phyloP scores from a whole-genome alignment of 495 filamentous ascomycete genomes.

The Annulohypoxylon nitens region DNA sequence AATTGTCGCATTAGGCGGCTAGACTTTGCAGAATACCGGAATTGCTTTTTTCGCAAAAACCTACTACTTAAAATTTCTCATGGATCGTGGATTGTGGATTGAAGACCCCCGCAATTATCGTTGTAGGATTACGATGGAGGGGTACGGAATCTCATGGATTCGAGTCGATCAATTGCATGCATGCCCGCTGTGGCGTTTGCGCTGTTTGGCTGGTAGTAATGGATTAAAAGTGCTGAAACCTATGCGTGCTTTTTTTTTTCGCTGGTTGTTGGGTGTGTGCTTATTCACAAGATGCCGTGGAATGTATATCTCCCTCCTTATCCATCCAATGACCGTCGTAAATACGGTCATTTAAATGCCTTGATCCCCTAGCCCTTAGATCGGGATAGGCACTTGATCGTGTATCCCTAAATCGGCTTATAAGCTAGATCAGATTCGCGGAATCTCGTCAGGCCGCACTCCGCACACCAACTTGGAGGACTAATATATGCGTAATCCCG shows the following conservation, averaged over 20 bases:
- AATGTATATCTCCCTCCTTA: not conserved
- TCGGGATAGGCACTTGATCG: not conserved
- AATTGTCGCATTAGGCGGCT: slow-evolving; percentile 27
- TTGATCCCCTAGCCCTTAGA: not conserved
- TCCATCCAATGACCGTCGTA: not conserved
- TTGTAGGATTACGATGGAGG: slow-evolving; percentile 43
- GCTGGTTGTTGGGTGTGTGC: not conserved
- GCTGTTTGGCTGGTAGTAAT: not conserved
- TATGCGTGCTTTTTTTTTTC: not conserved
- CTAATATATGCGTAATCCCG: not conserved
- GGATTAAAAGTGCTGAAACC: not conserved
- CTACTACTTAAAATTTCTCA: slow-evolving; percentile 10
- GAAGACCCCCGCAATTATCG: slow-evolving; percentile 6
- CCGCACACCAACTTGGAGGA: not conserved
- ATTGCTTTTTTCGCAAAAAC: slow-evolving; percentile 20
- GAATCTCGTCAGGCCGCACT: not conserved
- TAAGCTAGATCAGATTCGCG: not conserved
- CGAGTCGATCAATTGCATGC: slow-evolving; percentile 21
- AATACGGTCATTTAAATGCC: not conserved
- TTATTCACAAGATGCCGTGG: not conserved
- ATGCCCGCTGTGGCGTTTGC: slow-evolving; percentile 19
- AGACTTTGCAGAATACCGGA: slow-evolving; percentile 28
- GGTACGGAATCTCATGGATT: slow-evolving; percentile 21
- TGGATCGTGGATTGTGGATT: not conserved
- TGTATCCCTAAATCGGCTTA: not conserved